These are phyloP conservation scores for Paramecium sonneborni DNA, from an alignment of 73 alveolate species.

Conservation along the genomic window DNA sequence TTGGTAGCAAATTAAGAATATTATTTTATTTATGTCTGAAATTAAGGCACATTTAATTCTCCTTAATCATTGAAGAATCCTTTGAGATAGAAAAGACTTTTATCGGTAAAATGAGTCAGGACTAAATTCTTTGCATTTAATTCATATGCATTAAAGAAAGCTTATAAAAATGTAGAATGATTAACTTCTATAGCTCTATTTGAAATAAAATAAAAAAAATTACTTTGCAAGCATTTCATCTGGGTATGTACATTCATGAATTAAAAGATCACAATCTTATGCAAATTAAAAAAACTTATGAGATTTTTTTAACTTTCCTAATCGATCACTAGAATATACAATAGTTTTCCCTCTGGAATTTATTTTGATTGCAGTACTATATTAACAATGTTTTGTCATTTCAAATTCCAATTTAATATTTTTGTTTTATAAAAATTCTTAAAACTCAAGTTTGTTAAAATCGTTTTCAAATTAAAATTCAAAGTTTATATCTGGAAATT, in stretches of 20 bases:
- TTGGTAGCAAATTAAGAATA: neutral
- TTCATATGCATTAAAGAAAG: neutral
- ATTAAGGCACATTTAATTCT: neutral
- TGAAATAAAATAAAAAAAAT: neutral
- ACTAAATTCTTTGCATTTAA: neutral
- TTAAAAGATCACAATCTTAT: neutral
- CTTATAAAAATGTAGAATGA: slow-evolving; percentile 44
- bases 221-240: slow-evolving; percentile 4
- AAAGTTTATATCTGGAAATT: neutral
- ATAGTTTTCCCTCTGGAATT: neutral
- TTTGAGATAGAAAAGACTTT: neutral
- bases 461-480: neutral
- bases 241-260: slow-evolving; percentile 57
- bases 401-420: neutral
- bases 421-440: neutral
- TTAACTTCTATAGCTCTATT: neutral
- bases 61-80: neutral
- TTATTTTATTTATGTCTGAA: neutral
- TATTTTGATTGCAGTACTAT: neutral
- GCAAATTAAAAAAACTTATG: neutral
- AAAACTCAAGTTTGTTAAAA: neutral
- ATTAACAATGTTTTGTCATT: neutral
- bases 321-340: slow-evolving; percentile 24
- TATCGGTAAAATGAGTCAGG: neutral
- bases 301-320: neutral